A percentile compares a stretch with the other conserved stretches of the same genome.
phyloP scores from a whole-genome alignment of 2,329 filamentous ascomycete genomes.

The Xylogone sp. region DNA sequence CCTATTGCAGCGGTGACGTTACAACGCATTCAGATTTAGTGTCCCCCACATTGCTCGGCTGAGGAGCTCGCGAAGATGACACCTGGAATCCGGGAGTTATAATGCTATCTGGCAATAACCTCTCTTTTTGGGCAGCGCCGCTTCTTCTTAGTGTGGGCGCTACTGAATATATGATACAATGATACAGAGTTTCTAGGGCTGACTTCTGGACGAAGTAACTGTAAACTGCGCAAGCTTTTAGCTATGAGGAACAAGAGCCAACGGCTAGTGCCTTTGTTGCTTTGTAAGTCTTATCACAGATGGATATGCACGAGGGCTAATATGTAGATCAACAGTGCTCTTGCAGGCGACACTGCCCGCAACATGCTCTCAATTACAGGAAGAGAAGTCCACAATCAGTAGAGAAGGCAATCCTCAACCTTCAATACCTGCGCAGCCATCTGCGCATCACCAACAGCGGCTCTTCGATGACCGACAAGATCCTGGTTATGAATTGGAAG shows the following conservation, averaged over 20 bases:
- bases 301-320: constrained; percentile 1
- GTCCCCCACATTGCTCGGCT: too few relatives aligned
- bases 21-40: neutral
- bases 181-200: constrained; percentile 11
- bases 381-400: constrained; percentile 14
- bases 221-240: constrained; percentile 12
- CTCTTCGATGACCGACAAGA: constrained; percentile 19
- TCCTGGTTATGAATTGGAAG: neutral
- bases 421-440: constrained; percentile 20
- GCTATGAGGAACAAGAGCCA: constrained; percentile 26
- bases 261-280: constrained; percentile 26
- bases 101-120: constrained; percentile 5
- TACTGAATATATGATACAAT: constrained; percentile 17
- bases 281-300: constrained; percentile 20
- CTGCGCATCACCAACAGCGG: constrained; percentile 16
- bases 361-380: constrained; percentile 15
- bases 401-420: constrained; percentile 20
- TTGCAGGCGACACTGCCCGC: constrained; percentile 19
- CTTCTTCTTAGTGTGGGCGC: constrained; percentile 9
- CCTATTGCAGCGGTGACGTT: neutral
- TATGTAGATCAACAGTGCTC: constrained; percentile 17
- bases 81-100: constrained; percentile 16
- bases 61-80: constrained; percentile 16
- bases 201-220: constrained; percentile 24
- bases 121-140: constrained; percentile 4